phyloP scores from a whole-genome alignment of 2,329 filamentous ascomycete genomes.

The Ophiostoma fasciatum region DNA sequence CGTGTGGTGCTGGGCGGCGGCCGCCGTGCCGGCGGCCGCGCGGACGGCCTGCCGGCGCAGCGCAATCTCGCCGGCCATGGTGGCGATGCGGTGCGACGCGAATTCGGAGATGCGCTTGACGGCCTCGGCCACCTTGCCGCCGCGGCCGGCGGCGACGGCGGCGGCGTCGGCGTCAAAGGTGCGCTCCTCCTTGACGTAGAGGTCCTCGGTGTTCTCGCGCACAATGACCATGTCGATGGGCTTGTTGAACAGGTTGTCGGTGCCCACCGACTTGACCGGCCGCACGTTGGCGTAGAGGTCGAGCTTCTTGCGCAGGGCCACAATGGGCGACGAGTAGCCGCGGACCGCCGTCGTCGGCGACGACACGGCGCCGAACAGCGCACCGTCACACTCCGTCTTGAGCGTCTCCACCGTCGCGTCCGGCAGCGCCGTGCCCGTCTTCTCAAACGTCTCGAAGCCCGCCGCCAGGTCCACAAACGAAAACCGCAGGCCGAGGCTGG shows the following conservation, averaged over 20 bases:
- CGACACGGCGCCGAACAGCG: constrained; percentile 89
- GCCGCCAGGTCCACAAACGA: constrained; percentile 87
- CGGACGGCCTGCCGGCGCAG: constrained; percentile 72
- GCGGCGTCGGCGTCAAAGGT: constrained; percentile 49
- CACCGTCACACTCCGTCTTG: constrained; percentile 83
- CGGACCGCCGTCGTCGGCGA: constrained; percentile 81
- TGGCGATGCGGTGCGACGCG: constrained; percentile 72
- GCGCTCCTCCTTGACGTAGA: constrained; percentile 94
- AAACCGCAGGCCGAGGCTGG: constrained; percentile 86
- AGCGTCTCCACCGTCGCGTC: constrained; percentile 84
- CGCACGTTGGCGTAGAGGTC: constrained; percentile 96
- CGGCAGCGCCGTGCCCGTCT: constrained; percentile 75
- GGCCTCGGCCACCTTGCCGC: constrained; percentile 80
- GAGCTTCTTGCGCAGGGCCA: constrained; percentile 87
- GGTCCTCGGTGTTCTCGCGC: constrained; percentile 95
- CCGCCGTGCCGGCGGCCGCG: constrained; percentile 32
- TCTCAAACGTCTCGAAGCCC: constrained; percentile 85
- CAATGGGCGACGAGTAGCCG: constrained; percentile 93
- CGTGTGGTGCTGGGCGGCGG: constrained; percentile 41
- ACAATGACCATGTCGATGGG: constrained; percentile 96
- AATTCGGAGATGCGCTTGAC: constrained; percentile 92
- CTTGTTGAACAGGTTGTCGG: constrained; percentile 41
- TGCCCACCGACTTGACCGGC: constrained; percentile 72
- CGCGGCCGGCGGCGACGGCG: constrained; percentile 41
- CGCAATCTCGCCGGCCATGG: constrained; percentile 91